Conservation (phyloP, 1,284 basidiomycete genomes). For the Cutaneotrichosporon cyanovorans region DNA sequence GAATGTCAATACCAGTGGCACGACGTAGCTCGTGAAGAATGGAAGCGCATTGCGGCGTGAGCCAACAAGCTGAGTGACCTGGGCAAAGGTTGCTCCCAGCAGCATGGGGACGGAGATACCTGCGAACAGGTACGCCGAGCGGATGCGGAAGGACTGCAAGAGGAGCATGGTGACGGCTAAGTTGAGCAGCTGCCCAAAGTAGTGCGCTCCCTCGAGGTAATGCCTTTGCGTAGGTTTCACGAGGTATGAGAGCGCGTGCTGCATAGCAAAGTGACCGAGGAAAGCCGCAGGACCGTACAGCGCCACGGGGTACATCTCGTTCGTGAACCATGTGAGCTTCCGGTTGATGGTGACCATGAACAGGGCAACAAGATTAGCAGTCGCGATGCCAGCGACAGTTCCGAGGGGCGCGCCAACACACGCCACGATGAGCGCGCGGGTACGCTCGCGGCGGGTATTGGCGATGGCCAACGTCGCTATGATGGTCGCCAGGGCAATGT, state of each 20-base stretch:
- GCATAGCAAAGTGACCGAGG: constrained; percentile 39
- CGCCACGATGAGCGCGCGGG: constrained; percentile 47
- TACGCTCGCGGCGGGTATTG: constrained; percentile 33
- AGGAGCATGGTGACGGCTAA: constrained; percentile 51
- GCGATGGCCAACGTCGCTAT: constrained; percentile 46
- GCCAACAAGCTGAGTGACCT: constrained; percentile 6
- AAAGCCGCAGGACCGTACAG: constrained; percentile 73
- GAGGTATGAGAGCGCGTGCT: constrained; percentile 27
- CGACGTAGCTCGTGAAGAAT: constrained; percentile 53
- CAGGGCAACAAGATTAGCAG: constrained; percentile 65
- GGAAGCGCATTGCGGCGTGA: constrained; percentile 13
- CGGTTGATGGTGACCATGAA: constrained; percentile 64
- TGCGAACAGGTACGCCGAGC: constrained; percentile 46
- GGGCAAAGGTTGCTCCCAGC: constrained; percentile 24
- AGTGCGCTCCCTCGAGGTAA: constrained; percentile 55
- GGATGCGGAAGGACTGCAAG: constrained; percentile 47
- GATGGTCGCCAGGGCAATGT: constrained; percentile 49
- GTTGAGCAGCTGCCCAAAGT: constrained; percentile 57
- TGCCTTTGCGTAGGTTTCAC: constrained; percentile 23
- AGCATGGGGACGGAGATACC: constrained; percentile 27
- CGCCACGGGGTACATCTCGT: constrained; percentile 61
- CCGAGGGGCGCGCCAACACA: constrained; percentile 50
- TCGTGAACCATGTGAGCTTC: constrained; percentile 53
- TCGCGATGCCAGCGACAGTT: constrained; percentile 50
- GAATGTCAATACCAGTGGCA: constrained; percentile 59